These are phyloP conservation scores for Ajuga chamaepitys DNA, from an alignment of 257 asterid species.

Conservation along the genomic window DNA sequence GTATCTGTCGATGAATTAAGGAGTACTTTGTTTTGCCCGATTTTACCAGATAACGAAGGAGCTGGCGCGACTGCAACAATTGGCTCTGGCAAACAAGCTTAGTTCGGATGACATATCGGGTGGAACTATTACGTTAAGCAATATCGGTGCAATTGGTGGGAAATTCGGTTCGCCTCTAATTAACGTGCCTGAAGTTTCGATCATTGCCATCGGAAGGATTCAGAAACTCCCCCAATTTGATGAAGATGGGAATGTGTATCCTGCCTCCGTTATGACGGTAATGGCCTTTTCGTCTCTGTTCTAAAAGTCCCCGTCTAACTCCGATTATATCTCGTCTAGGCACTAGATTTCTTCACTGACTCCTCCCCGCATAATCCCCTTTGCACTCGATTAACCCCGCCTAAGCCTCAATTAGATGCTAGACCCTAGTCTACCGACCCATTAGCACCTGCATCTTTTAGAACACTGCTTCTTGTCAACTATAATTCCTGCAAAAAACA, in stretches of 20 bases:
- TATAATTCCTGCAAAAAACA: no score
- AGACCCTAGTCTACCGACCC: no score
- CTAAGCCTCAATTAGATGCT: no score
- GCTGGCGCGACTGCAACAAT: constrained; percentile 50
- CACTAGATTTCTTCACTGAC: no score
- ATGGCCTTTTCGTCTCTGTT: constrained; percentile 11
- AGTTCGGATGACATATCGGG: constrained; percentile 70
- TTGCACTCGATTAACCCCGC: no score
- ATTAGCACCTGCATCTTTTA: no score
- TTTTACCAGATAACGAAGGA: constrained; percentile 62
- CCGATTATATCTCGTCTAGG: no score
- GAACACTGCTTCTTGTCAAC: no score
- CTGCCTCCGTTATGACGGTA: constrained; percentile 77
- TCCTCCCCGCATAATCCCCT: no score
- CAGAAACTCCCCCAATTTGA: constrained; percentile 64
- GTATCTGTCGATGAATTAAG: neutral
- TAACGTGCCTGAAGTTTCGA: constrained; percentile 79
- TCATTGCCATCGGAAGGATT: constrained; percentile 86
- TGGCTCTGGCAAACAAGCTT: constrained; percentile 82
- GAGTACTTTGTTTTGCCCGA: neutral
- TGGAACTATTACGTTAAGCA: constrained; percentile 85
- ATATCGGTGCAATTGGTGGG: constrained; percentile 95
- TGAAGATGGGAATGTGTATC: constrained; percentile 52
- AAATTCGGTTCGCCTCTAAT: constrained; percentile 89
- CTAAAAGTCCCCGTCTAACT: no score